Evolutionary conservation across 2,329 filamentous ascomycete genomes (phyloP).

Genomic region (Calonectria fujianensis): DNA sequence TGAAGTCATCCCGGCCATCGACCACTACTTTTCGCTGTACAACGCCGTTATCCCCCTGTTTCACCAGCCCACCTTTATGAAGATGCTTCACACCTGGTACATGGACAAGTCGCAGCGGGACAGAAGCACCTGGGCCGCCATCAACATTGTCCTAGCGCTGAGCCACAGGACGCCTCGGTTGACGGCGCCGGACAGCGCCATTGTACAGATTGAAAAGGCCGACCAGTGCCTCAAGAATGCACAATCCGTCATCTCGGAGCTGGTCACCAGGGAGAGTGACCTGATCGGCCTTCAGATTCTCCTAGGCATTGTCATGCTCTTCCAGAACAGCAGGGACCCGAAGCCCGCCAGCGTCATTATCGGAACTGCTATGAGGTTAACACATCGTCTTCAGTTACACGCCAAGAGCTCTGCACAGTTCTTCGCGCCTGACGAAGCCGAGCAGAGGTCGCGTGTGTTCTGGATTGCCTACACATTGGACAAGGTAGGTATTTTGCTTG

Average conservation of each 20-base stretch:
- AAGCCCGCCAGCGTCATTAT: constrained; percentile 62
- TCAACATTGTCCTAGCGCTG: constrained; percentile 63
- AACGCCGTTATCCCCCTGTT: constrained; percentile 63
- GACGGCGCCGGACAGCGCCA: constrained; percentile 42
- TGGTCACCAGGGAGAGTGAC: constrained; percentile 62
- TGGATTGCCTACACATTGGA: constrained; percentile 65
- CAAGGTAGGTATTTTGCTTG: constrained; percentile 55
- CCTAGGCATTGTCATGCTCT: constrained; percentile 62
- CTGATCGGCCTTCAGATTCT: constrained; percentile 63
- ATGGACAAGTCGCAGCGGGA: constrained; percentile 46
- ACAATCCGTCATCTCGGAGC: constrained; percentile 61
- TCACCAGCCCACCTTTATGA: constrained; percentile 60
- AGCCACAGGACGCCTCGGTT: constrained; percentile 56
- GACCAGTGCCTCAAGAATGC: constrained; percentile 61
- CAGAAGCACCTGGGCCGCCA: constrained; percentile 60
- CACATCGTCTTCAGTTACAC: constrained; percentile 61
- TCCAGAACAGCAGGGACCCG: constrained; percentile 61
- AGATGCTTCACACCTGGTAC: constrained; percentile 61
- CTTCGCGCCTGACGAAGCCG: constrained; percentile 56
- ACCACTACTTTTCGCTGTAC: constrained; percentile 61
- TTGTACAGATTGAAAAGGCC: constrained; percentile 48
- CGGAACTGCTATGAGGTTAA: constrained; percentile 62
- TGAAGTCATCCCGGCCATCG: constrained; percentile 60
- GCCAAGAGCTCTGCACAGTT: constrained; percentile 50
- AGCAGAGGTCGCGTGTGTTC: constrained; percentile 62